A percentile compares a stretch with the other conserved stretches of the same genome.
phyloP scores from a whole-genome alignment of 2,329 filamentous ascomycete species.

The Sphaerostilbella broomeana region DNA sequence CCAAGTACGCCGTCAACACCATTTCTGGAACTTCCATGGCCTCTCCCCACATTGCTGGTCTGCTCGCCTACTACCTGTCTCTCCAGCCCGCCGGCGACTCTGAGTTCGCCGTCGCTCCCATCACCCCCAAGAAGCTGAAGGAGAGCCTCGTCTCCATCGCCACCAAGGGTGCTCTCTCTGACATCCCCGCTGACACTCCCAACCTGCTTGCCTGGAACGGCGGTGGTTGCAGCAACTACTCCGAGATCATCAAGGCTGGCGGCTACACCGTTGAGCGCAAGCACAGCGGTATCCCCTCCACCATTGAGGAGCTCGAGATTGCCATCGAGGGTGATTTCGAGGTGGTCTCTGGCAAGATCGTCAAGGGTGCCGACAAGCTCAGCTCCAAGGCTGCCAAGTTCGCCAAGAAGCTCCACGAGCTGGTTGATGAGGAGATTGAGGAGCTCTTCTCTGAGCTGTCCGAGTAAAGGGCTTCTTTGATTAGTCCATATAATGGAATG shows the following conservation, averaged over 20 bases:
- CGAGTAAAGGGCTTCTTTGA: conserved; percentile 26
- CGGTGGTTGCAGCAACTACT: conserved; percentile 88
- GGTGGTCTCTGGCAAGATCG: conserved; percentile 48
- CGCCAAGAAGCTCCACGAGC: conserved; percentile 55
- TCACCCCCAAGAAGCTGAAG: conserved; percentile 95
- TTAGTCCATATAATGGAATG: conserved; percentile 18
- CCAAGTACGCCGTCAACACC: conserved; percentile 93
- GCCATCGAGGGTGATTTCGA: conserved; percentile 56
- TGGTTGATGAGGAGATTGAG: conserved; percentile 56
- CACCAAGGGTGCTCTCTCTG: conserved; percentile 68
- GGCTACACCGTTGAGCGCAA: conserved; percentile 53
- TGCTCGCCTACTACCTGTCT: conserved; percentile 95
- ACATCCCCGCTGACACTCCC: conserved; percentile 79
- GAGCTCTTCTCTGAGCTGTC: conserved; percentile 51
- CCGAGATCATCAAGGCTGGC: conserved; percentile 68
- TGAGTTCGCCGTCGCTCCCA: conserved; percentile 79
- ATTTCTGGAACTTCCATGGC: conserved; percentile 99
- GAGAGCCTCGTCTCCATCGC: conserved; percentile 75
- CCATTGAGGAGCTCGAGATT: conserved; percentile 55
- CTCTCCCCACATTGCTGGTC: conserved; percentile 91
- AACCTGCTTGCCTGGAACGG: conserved; percentile 99
- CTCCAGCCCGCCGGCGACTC: conserved; percentile 88
- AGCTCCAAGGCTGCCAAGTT: conserved; percentile 54
- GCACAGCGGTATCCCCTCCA: conserved; percentile 30
- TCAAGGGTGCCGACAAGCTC: conserved; percentile 46